A percentile compares a stretch with the other conserved stretches of the same genome.
phyloP scores from a whole-genome alignment of 345 rosid species.

The Iberis pinnata region DNA sequence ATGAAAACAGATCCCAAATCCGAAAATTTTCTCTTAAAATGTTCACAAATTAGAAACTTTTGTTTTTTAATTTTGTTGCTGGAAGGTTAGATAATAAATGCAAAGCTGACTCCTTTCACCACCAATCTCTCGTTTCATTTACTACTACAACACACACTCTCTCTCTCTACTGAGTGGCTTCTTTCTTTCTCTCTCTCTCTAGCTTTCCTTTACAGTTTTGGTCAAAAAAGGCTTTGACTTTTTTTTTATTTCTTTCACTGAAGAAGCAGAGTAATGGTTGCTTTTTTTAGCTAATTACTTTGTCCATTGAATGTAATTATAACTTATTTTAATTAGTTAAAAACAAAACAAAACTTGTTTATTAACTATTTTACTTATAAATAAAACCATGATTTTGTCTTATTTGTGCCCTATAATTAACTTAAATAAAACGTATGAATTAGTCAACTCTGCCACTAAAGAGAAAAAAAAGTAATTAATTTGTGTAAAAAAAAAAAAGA shows the following conservation, averaged over 20 bases:
- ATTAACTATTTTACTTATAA: background rate
- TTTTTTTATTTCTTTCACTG: background rate
- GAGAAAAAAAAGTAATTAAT: background rate
- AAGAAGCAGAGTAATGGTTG: constrained; percentile 16
- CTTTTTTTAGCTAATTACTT: background rate
- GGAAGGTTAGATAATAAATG: constrained; percentile 24
- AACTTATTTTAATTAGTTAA: background rate
- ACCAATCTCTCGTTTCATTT: constrained; percentile 26
- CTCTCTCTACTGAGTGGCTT: constrained; percentile 6
- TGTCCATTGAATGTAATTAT: too few relatives aligned
- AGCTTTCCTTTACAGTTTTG: constrained; percentile 3
- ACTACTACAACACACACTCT: constrained; percentile 4
- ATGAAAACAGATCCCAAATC: too few relatives aligned
- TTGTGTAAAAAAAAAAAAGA: background rate
- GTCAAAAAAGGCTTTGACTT: constrained; percentile 30
- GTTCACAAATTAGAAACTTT: too few relatives aligned
- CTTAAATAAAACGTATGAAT: constrained; percentile 9
- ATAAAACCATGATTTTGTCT: constrained; percentile 8
- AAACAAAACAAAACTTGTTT: background rate
- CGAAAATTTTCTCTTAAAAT: too few relatives aligned
- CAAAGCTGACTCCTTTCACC: constrained; percentile 30
- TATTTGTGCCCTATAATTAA: constrained; percentile 1
- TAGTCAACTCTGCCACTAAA: constrained; percentile 20
- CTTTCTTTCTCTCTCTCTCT: constrained; percentile 11
- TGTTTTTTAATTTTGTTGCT: background rate